Percentiles rank a stretch among this genome's conserved stretches.
phyloP scores from a whole-genome alignment of 1,139 yeast genomes.

The Ogataea hybrid region DNA sequence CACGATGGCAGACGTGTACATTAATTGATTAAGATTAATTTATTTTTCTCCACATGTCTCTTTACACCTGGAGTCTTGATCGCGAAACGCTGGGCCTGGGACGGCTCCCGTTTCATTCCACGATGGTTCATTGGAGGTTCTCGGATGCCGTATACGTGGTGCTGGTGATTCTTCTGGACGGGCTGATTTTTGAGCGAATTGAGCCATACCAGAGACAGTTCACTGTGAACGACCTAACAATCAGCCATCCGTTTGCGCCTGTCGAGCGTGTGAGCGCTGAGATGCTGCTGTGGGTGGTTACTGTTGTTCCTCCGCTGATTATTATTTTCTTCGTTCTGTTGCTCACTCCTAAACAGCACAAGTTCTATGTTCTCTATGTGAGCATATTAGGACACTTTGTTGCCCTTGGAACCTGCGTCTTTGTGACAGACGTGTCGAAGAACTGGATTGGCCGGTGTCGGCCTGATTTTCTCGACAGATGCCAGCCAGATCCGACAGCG shows the following conservation, averaged over 20 bases:
- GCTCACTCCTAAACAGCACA: constrained; percentile 37
- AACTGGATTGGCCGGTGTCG: constrained; percentile 78
- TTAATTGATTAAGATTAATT: neutral
- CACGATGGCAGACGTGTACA: neutral
- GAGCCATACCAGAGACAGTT: constrained; percentile 75
- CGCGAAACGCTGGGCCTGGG: constrained; percentile 52
- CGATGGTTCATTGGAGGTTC: constrained; percentile 54
- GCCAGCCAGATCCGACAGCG: constrained; percentile 48
- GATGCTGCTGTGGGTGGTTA: constrained; percentile 38
- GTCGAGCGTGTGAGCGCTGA: constrained; percentile 55
- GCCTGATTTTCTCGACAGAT: constrained; percentile 75
- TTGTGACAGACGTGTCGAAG: constrained; percentile 65
- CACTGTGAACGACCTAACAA: constrained; percentile 49
- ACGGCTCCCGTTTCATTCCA: constrained; percentile 33
- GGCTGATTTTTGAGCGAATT: constrained; percentile 39
- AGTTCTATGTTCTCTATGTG: constrained; percentile 44
- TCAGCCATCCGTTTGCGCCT: constrained; percentile 72
- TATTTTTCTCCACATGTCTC: constrained; percentile 1
- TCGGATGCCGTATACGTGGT: constrained; percentile 51
- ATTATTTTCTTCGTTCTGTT: constrained; percentile 36
- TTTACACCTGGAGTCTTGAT: constrained; percentile 29
- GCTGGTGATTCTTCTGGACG: constrained; percentile 42
- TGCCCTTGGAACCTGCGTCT: constrained; percentile 50
- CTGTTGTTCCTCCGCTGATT: constrained; percentile 40
- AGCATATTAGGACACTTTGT: constrained; percentile 53